These are phyloP conservation scores for Marsdenia floribunda DNA, from an alignment of 257 asterid species.

Conservation along the genomic window DNA sequence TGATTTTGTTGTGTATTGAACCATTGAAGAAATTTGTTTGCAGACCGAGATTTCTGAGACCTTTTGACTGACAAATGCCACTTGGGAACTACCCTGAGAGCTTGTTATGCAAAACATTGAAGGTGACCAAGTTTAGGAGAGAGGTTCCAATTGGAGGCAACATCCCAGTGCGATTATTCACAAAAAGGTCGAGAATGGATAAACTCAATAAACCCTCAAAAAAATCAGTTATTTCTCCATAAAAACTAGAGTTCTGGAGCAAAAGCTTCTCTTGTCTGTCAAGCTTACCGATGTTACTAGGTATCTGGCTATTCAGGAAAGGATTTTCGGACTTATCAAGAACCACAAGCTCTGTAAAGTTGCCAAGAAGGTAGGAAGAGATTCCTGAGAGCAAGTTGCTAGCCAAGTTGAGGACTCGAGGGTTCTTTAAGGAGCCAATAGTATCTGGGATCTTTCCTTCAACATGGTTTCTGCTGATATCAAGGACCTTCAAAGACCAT, in stretches of 20 bases:
- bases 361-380: conserved; percentile 53
- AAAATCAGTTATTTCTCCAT: conserved; percentile 51
- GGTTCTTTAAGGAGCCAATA: conserved; percentile 51
- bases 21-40: conserved; percentile 65
- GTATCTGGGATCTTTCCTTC: conserved; percentile 70
- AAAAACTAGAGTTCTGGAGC: conserved; percentile 64
- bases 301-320: conserved; percentile 65
- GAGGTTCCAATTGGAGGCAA: conserved; percentile 40
- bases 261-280: conserved; percentile 52
- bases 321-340: conserved; percentile 78
- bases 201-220: conserved; percentile 54
- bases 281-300: conserved; percentile 43
- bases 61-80: conserved; percentile 53
- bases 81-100: conserved; percentile 61
- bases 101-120: conserved; percentile 76
- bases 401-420: conserved; percentile 57
- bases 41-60: conserved; percentile 48
- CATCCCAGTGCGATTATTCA: conserved; percentile 58
- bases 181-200: conserved; percentile 54
- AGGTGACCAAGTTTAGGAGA: conserved; percentile 60
- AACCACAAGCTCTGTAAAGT: conserved; percentile 54
- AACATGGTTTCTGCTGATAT: conserved; percentile 64
- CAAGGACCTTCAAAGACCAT: conserved; percentile 48
- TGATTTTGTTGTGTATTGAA: conserved; percentile 41
- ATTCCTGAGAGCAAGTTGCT: conserved; percentile 71